Evolutionary conservation across 768 basidiomycete species (phyloP), one percentile per base, ranked within the genome.

Genomic region (Tricholoma terreum): DNA sequence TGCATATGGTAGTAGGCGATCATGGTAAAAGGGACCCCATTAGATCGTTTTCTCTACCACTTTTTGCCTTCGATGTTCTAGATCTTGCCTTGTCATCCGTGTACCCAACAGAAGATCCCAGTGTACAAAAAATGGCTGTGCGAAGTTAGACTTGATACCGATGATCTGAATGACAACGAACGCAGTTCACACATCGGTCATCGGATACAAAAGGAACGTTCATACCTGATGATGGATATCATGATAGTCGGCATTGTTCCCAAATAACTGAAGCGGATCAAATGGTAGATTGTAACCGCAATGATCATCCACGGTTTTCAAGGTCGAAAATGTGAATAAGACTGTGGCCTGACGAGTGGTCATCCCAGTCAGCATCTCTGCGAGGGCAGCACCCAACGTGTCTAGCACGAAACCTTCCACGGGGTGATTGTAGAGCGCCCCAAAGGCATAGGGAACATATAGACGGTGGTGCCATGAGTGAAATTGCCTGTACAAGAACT

Each of bases 391-490:
- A 40, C 96, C 94, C 27, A 89, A 70, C 1, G 86, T 83, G 71
- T 99, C 97, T 61, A 99, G 80, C 1, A 96, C 59, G 68, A 99
- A 87, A 1, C 95, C 97, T 69, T 99, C 97, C 34, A 98, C 64
- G 0, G 95, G 95, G 69, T 98, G 96, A 71, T 98, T 99, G 80
- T 99, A 99, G 4, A 98, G 78, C 17, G 97, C 90, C 15, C 97
- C 97, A 65, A 90, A 99, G 0, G 97, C 93, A 67, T 97, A 98
- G 1, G 97, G 95, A 6, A 96, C 94, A 69, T 98, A 96, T 7
- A 99, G 85, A 8, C 94, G 82, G 70, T 99, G 97, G 72, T 99
- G 97, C 73, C 89, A 87, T 0, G 92, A 93, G 71, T 99, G 97
- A 61, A 98, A 79, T 53, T 91, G 85, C 62, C 85, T 90, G 77